Evolutionary conservation across 176 grass and related monocot species (phyloP), one percentile per base, ranked within the genome.

Genomic region (Aegilops bicornis): DNA sequence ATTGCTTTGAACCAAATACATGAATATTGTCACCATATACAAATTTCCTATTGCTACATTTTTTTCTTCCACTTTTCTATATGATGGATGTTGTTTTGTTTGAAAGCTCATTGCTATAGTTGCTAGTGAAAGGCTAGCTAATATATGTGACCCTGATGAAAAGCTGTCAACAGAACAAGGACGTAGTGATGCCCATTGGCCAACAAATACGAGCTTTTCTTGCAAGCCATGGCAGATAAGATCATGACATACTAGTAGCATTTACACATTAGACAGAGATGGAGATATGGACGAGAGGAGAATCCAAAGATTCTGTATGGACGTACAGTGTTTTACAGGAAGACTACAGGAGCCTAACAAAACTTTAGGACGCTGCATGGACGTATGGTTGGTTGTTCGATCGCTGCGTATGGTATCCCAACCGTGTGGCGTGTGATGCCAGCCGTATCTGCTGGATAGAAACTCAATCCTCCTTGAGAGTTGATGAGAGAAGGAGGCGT

Each of bases 401-500:
- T 52, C 48, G 48, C 48, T 52, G 48, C 48, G 48, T 52, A 16
- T 16, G 15, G 48, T 52, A 52, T 52, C 15, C 16, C 48, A 52
- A 52, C 48, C 5, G 48, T 52, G 48, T 52, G 48, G 48, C 39
- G 77, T 64, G 78, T 47, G 66, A 50, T 36, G 10, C 25, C 39
- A 36, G 54, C 85, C 85, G 72, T 73, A 60, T 47, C 54, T 39
- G 76, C 20, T 72, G 27, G 27, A 25, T 62, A 79, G 42, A 70
- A 27, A 69, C 23, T 10, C 78, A 82, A 25, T 5, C 20, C 15
- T 24, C 35, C 54, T 32, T 5, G 20, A 0, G 11, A 7, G 6
- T 20, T 13, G 15, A 58, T 58, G 54, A 58, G 54, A 52, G 54
- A 14, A 63, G 31, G 62, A 35, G 43, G 22, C 67, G 31, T 71